phyloP scores from a whole-genome alignment of 306 rosid genomes.

The Canavalia ensiformis region DNA sequence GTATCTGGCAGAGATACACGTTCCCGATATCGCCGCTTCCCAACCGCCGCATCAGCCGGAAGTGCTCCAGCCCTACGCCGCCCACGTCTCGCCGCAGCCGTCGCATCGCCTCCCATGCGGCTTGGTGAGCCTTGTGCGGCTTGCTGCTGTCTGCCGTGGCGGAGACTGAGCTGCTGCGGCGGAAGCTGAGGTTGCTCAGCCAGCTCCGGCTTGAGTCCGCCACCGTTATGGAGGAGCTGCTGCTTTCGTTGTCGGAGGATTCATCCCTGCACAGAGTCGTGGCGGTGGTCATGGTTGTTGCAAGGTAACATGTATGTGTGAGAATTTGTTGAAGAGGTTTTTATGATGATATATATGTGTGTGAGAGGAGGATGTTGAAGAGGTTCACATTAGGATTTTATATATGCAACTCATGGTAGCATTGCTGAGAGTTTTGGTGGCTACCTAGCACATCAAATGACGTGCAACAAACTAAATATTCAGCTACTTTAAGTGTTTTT shows the following conservation, averaged over 20 bases:
- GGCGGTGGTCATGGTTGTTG: constrained; percentile 52
- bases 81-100: constrained; percentile 71
- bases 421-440: too few species aligned
- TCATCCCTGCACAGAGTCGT: constrained; percentile 60
- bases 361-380: not conserved
- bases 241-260: constrained; percentile 76
- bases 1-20: constrained; percentile 91
- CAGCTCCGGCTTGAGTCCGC: constrained; percentile 86
- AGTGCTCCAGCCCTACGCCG: constrained; percentile 79
- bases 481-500: too few species aligned
- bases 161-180: constrained; percentile 76
- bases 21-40: constrained; percentile 95
- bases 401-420: not conserved
- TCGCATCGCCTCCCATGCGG: constrained; percentile 89
- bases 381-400: not conserved
- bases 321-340: not conserved
- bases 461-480: too few species aligned
- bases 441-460: too few species aligned
- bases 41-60: constrained; percentile 75
- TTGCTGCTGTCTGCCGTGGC: constrained; percentile 54
- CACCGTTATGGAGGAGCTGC: constrained; percentile 79
- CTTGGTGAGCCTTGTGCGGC: constrained; percentile 92
- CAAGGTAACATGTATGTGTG: constrained; percentile 47
- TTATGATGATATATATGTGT: not conserved
- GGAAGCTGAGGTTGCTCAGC: constrained; percentile 89